phyloP scores from a whole-genome alignment of 192 early-diverging fungal genomes.

The Coemansia erecta region DNA sequence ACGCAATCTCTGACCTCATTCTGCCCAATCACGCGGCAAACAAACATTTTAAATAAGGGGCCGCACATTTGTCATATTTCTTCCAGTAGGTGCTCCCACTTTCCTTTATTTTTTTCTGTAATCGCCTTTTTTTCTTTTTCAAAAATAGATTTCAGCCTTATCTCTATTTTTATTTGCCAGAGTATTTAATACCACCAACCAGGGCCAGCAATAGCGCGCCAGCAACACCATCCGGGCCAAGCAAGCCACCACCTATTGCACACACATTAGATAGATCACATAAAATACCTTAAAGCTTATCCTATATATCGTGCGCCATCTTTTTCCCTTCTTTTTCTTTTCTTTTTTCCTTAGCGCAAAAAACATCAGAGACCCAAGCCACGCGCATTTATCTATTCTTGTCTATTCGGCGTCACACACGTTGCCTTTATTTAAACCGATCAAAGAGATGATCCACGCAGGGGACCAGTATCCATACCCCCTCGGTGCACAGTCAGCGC shows the following conservation, averaged over 20 bases:
- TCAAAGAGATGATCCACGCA: constrained; percentile 45
- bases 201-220: too few species aligned
- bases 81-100: background rate
- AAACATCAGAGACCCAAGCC: background rate
- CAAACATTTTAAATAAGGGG: background rate
- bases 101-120: background rate
- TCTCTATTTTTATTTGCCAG: background rate
- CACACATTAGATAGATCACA: too few species aligned
- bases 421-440: too few species aligned
- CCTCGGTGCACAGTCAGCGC: constrained; percentile 14
- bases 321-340: background rate
- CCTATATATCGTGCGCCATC: too few species aligned
- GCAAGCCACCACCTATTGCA: too few species aligned
- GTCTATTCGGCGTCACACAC: background rate
- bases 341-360: background rate
- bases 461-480: constrained; percentile 43
- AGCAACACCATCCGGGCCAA: too few species aligned
- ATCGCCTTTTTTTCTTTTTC: background rate
- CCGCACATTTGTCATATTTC: background rate
- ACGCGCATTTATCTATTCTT: background rate
- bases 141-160: background rate
- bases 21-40: background rate
- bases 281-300: too few species aligned
- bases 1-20: constrained; percentile 5
- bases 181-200: background rate